A percentile compares a stretch with the other conserved stretches of the same genome.
Evolutionary conservation across 352 stramenopile genomes (phyloP).

Genomic region (Pythium utonaiense): DNA sequence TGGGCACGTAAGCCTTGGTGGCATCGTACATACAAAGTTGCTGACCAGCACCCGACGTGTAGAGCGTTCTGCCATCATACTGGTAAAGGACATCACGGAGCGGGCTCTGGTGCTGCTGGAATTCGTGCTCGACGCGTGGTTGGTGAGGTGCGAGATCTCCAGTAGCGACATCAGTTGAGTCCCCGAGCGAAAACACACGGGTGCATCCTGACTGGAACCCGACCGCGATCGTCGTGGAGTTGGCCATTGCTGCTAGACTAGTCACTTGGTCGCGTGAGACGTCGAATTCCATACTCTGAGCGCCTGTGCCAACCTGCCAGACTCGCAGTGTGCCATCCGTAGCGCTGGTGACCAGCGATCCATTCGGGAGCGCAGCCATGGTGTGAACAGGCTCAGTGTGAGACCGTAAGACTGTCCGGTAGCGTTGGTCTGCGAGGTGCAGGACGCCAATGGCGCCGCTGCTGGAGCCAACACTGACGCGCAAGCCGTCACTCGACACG

Average conservation of each 20-base stretch:
- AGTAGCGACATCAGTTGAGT: neutral
- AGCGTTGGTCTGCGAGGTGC: conserved; percentile 76
- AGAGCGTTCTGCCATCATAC: conserved; percentile 36
- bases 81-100: conserved; percentile 60
- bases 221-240: conserved; percentile 30
- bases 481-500: conserved; percentile 76
- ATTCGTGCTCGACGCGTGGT: conserved; percentile 55
- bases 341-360: conserved; percentile 57
- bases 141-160: neutral
- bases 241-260: conserved; percentile 46
- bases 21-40: conserved; percentile 71
- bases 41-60: conserved; percentile 45
- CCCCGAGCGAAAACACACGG: conserved; percentile 80
- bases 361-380: conserved; percentile 29
- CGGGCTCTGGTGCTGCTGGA: conserved; percentile 80
- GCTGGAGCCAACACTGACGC: conserved; percentile 63
- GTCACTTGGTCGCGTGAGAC: conserved; percentile 63
- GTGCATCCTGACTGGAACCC: conserved; percentile 80
- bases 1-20: conserved; percentile 36
- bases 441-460: conserved; percentile 84
- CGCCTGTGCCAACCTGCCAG: conserved; percentile 60
- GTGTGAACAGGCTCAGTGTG: conserved; percentile 56
- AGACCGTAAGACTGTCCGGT: conserved; percentile 76
- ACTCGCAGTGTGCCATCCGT: conserved; percentile 81
- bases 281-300: conserved; percentile 85